Evolutionary conservation across 2,329 filamentous ascomycete genomes (phyloP), one percentile per base, ranked within the genome.

Genomic region (Helotiales sp.): DNA sequence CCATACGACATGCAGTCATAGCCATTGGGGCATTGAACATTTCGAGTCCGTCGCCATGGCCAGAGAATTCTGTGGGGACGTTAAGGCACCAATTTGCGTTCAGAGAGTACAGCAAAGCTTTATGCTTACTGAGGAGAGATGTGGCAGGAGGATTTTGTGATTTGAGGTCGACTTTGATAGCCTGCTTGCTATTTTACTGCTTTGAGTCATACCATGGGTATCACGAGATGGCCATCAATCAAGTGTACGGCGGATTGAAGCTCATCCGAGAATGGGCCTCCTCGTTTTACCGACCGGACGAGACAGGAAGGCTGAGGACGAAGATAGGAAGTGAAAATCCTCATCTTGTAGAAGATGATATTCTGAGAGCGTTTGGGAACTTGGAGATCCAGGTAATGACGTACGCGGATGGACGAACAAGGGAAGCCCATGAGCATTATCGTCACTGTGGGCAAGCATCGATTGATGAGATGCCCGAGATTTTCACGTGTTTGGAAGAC

Each of bases 381-480:
- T 32, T 73, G 6, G 67, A 72, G 20, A 68, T 70, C 3, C 70
- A 71, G 37, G 67, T 69, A 20, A 66, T 72, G 65, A 66, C 62
- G 11, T 71, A 70, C 55, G 68, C 67, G 3, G 70, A 73, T 63
- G 67, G 67, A 2, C 61, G 64, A 20, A 64, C 58, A 2, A 63
- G 66, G 7, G 69, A 71, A 63, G 69, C 65, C 0, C 69, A 72
- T 37, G 69, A 71, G 64, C 64, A 68, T 17, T 69, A 72, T 45
- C 63, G 69, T 20, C 64, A 65, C 30, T 52, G 59, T 50, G 67
- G 69, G 1, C 69, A 71, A 34, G 63, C 37, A 26, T 34, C 61
- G 24, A 69, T 73, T 15, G 71, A 74, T 34, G 61, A 70, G 62
- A 72, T 74, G 71, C 71, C 69, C 1, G 26, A 63, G 1, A 55